phyloP scores from a whole-genome alignment of 2,329 filamentous ascomycete genomes.

The Alternaria triticina region DNA sequence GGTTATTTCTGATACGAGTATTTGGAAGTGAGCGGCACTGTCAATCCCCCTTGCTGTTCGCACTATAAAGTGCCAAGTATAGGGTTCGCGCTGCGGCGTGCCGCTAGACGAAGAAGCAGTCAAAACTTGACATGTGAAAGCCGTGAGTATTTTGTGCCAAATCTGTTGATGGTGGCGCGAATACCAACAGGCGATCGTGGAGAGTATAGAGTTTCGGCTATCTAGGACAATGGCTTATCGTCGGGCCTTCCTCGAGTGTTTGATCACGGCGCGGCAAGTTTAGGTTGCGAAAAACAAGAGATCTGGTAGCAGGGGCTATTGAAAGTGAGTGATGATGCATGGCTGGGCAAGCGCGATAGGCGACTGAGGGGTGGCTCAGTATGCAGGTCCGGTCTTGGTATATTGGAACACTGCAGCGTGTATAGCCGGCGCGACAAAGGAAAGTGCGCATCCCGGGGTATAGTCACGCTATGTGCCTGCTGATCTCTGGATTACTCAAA shows the following conservation, averaged over 20 bases:
- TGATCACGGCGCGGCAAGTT: neutral
- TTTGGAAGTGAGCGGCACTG: neutral
- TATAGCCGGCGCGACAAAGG: neutral
- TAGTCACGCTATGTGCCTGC: neutral
- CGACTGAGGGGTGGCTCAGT: neutral
- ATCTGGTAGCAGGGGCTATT: neutral
- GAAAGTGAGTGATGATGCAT: neutral
- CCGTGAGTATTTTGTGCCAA: neutral
- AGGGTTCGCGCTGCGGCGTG: neutral
- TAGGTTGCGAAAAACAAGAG: neutral
- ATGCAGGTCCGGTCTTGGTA: neutral
- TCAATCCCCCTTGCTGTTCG: neutral
- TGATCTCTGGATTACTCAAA: neutral
- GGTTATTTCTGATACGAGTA: neutral
- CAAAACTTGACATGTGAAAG: neutral
- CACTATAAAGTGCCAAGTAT: neutral
- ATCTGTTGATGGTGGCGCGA: neutral
- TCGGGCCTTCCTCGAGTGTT: neutral
- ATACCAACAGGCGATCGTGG: neutral
- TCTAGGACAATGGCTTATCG: conserved; percentile 2
- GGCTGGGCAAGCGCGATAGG: neutral
- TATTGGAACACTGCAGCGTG: neutral
- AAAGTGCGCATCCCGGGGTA: neutral
- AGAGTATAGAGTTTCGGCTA: conserved; percentile 8
- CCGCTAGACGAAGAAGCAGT: neutral